Percentiles rank a stretch among this genome's conserved stretches.
phyloP scores from a whole-genome alignment of 1,284 basidiomycete species.

The Cryptococcus sp. region DNA sequence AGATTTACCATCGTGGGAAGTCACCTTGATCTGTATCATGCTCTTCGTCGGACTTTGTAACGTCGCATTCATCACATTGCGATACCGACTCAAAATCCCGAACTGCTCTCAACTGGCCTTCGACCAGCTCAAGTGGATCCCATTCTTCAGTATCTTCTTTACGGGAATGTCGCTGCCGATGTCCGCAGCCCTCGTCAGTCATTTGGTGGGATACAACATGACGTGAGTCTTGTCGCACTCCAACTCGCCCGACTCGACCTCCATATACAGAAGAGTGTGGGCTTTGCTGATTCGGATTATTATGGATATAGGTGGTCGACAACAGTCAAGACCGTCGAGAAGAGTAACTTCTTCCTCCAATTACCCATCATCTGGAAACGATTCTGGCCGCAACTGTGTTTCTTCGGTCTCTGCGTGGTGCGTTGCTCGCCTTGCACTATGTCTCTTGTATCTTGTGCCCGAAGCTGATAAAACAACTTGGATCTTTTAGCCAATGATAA shows the following conservation, averaged over 20 bases:
- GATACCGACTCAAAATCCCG: conserved; percentile 71
- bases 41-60: conserved; percentile 75
- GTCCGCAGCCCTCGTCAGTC: conserved; percentile 71
- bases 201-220: conserved; percentile 81
- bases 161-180: conserved; percentile 74
- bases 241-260: not conserved
- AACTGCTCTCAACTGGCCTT: conserved; percentile 59
- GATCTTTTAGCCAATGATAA: conserved; percentile 26
- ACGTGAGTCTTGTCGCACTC: conserved; percentile 59
- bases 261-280: conserved; percentile 28
- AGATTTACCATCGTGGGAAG: conserved; percentile 41
- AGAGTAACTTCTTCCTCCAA: conserved; percentile 84
- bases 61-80: conserved; percentile 67
- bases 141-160: conserved; percentile 77
- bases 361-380: conserved; percentile 75
- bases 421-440: conserved; percentile 16
- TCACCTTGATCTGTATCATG: conserved; percentile 65
- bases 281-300: conserved; percentile 47
- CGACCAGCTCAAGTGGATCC: conserved; percentile 69
- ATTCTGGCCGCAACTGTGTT: conserved; percentile 65
- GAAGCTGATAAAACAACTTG: not conserved
- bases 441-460: not conserved
- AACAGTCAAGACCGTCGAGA: conserved; percentile 68
- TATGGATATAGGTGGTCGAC: conserved; percentile 64
- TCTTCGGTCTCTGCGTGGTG: conserved; percentile 59